Evolutionary conservation across 1,284 basidiomycete species (phyloP).

Genomic region (Inonotus obliquus): DNA sequence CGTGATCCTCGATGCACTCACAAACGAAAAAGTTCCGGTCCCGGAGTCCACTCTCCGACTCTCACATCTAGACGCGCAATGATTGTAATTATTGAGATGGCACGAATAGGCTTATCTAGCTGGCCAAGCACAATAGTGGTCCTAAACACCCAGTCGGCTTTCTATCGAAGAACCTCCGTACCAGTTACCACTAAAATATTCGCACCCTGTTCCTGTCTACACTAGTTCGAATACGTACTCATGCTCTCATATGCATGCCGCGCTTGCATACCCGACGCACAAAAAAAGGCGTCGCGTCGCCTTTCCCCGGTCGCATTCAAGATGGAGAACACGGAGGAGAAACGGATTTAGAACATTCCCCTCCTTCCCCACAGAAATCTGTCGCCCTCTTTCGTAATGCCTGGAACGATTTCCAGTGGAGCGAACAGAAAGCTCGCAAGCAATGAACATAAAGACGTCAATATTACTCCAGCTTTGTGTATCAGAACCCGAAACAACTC

Average conservation of each 20-base stretch:
- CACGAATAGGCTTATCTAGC: too few species aligned
- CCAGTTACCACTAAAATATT: not conserved
- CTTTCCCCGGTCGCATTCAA: not conserved
- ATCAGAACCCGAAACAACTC: not conserved
- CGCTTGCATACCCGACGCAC: not conserved
- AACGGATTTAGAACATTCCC: not conserved
- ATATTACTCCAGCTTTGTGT: not conserved
- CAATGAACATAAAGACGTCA: not conserved
- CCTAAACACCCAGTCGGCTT: not conserved
- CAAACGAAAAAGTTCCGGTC: not conserved
- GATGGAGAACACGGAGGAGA: not conserved
- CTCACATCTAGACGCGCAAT: not conserved
- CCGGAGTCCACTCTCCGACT: not conserved
- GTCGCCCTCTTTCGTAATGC: not conserved
- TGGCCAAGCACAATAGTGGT: not conserved
- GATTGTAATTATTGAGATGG: not conserved
- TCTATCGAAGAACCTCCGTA: not conserved
- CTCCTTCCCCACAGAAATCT: not conserved
- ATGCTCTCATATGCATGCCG: too few species aligned
- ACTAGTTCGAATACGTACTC: too few species aligned
- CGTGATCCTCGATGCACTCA: not conserved
- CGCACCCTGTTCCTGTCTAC: slow-evolving; percentile 1
- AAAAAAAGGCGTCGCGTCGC: not conserved
- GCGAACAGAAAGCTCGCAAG: not conserved
- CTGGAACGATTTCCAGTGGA: not conserved